Evolutionary conservation across 2,329 filamentous ascomycete species (phyloP).

Genomic region (Geosmithia flava): DNA sequence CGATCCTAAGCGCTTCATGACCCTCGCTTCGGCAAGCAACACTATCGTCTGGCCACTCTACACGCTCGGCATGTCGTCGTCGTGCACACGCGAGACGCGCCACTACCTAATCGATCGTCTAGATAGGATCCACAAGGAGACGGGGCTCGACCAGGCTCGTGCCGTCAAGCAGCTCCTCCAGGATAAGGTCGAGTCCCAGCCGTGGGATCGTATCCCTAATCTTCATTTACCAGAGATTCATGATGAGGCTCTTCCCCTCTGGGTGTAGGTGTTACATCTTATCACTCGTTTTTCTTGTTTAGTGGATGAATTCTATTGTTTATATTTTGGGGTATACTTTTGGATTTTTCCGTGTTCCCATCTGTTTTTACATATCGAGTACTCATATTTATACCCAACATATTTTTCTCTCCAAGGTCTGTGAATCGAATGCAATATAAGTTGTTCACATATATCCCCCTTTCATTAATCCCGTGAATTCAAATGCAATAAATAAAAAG

Average conservation of each 20-base stretch:
- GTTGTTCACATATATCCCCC: no score
- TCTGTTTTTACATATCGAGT: not conserved
- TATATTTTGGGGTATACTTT: not conserved
- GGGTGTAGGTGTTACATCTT: conserved; percentile 10
- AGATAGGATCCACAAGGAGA: conserved; percentile 29
- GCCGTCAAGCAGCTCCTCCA: conserved; percentile 28
- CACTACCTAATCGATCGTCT: conserved; percentile 32
- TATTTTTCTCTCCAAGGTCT: not conserved
- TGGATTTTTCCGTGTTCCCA: not conserved
- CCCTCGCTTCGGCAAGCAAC: conserved; percentile 33
- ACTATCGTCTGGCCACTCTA: conserved; percentile 38
- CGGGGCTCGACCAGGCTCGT: conserved; percentile 30
- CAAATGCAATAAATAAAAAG: not conserved
- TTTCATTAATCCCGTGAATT: no score
- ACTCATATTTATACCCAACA: not conserved
- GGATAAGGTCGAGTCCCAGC: conserved; percentile 16
- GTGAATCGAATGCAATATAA: no score
- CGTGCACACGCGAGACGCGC: conserved; percentile 25
- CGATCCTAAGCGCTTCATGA: conserved; percentile 32
- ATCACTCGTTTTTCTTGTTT: not conserved
- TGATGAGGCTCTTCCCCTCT: conserved; percentile 9
- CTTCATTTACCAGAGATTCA: conserved; percentile 14
- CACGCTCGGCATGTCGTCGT: conserved; percentile 32
- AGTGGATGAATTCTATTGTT: not conserved
- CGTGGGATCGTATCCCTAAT: conserved; percentile 12